These are phyloP conservation scores for Begonia masoniana DNA, from an alignment of 306 rosid species.

Conservation along the genomic window DNA sequence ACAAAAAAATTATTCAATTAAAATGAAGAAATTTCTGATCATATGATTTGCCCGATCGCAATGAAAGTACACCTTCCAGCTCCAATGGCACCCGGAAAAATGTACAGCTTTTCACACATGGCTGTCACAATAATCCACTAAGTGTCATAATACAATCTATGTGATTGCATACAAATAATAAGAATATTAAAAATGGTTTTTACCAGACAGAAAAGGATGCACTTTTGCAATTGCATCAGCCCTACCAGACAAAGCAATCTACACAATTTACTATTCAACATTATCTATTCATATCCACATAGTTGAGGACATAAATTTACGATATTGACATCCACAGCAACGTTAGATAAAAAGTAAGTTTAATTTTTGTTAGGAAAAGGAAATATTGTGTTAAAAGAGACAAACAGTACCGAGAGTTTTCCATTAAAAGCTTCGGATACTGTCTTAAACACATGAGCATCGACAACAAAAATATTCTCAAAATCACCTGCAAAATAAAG, in stretches of 20 bases:
- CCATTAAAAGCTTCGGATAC: slow-evolving; percentile 50
- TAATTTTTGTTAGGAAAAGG: background rate
- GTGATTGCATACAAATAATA: background rate
- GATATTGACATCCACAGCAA: slow-evolving; percentile 4
- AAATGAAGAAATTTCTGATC: background rate
- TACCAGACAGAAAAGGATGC: slow-evolving; percentile 67
- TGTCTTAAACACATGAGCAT: slow-evolving; percentile 46
- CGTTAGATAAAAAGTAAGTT: background rate
- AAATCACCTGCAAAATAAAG: slow-evolving; percentile 34
- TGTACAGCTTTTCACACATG: slow-evolving; percentile 71
- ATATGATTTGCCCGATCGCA: slow-evolving; percentile 8
- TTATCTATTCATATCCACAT: no score
- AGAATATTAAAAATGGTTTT: slow-evolving; percentile 6
- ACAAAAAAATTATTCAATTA: slow-evolving; percentile 4
- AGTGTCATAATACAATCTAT: slow-evolving; percentile 1
- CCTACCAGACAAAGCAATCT: slow-evolving; percentile 71
- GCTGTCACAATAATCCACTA: slow-evolving; percentile 33
- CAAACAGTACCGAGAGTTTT: slow-evolving; percentile 48
- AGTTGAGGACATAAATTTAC: slow-evolving; percentile 4
- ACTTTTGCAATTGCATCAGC: slow-evolving; percentile 62
- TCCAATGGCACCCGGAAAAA: slow-evolving; percentile 83
- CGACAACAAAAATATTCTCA: slow-evolving; percentile 39
- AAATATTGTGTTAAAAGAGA: slow-evolving; percentile 3
- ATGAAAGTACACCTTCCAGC: slow-evolving; percentile 62
- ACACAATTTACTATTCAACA: slow-evolving; percentile 6